Evolutionary conservation across 1,284 basidiomycete species (phyloP).

Genomic region (Apiotrichum porosum): DNA sequence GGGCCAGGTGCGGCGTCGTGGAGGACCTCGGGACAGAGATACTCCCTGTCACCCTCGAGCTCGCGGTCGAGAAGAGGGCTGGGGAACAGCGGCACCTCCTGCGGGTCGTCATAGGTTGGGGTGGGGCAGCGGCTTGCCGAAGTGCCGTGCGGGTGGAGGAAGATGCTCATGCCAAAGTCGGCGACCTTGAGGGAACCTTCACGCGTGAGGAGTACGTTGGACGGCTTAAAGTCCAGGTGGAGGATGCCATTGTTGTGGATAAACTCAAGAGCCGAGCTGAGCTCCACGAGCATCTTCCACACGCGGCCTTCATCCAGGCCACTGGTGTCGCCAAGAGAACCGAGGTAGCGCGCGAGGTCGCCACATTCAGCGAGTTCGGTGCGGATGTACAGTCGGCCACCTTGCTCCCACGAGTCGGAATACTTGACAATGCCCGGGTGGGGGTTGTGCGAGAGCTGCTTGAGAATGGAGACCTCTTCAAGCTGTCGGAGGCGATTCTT

Average conservation of each 20-base stretch:
- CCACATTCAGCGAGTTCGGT: constrained; percentile 90
- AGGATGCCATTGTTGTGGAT: constrained; percentile 83
- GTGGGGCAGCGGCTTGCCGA: neutral
- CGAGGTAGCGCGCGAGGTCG: constrained; percentile 82
- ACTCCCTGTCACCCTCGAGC: constrained; percentile 90
- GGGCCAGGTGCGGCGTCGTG: constrained; percentile 76
- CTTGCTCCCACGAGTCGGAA: constrained; percentile 93
- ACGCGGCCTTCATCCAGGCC: constrained; percentile 86
- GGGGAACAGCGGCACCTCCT: constrained; percentile 11
- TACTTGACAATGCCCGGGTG: constrained; percentile 81
- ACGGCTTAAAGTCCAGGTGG: constrained; percentile 94
- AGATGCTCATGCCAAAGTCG: constrained; percentile 85
- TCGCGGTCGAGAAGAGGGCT: constrained; percentile 46
- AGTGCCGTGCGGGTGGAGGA: constrained; percentile 3
- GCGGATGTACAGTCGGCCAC: constrained; percentile 77
- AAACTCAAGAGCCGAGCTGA: constrained; percentile 71
- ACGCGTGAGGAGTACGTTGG: constrained; percentile 85
- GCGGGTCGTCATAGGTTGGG: constrained; percentile 4
- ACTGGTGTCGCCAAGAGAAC: constrained; percentile 77
- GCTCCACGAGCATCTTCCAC: constrained; percentile 90
- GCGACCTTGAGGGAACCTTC: constrained; percentile 90
- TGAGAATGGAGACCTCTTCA: constrained; percentile 89
- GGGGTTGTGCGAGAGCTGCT: constrained; percentile 58
- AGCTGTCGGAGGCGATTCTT: constrained; percentile 73
- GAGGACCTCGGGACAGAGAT: constrained; percentile 91